Conservation (phyloP, 225 moss, liverwort and hornwort genomes). For the Marchantia polymorpha region DNA sequence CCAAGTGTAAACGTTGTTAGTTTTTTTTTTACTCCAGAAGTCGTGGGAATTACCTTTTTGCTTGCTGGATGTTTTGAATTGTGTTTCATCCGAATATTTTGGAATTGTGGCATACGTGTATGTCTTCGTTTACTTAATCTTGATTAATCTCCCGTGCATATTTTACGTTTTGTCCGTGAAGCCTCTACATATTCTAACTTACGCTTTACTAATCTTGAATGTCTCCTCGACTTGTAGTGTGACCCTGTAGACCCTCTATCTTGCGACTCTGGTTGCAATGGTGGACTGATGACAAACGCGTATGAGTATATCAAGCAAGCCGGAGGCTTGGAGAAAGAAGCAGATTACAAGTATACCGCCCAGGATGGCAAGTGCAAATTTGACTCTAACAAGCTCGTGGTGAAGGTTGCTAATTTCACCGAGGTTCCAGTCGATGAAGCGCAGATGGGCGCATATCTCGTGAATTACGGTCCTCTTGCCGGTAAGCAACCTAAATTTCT, state of each 20-base stretch:
- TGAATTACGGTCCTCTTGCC: slow-evolving; percentile 25
- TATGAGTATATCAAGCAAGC: slow-evolving; percentile 40
- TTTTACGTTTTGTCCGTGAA: no score
- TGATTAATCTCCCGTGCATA: no score
- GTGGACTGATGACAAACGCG: slow-evolving; percentile 50
- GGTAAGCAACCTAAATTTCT: neutral
- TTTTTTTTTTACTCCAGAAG: no score
- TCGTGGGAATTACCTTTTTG: no score
- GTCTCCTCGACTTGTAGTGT: slow-evolving; percentile 22
- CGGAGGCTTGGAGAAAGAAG: slow-evolving; percentile 38
- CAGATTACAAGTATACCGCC: slow-evolving; percentile 43
- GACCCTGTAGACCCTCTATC: slow-evolving; percentile 33
- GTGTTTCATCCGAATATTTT: no score
- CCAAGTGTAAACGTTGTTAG: no score
- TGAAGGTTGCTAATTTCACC: slow-evolving; percentile 44
- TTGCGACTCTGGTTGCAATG: slow-evolving; percentile 46
- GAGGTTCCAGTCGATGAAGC: slow-evolving; percentile 39
- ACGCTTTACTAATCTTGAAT: neutral
- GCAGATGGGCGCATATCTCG: slow-evolving; percentile 27
- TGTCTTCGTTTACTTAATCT: no score
- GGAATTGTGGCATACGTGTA: no score
- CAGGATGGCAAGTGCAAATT: slow-evolving; percentile 39
- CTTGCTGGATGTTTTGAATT: no score
- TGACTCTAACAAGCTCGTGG: slow-evolving; percentile 33
- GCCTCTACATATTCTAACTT: neutral